Percentiles rank a stretch among this genome's conserved stretches.
phyloP scores from a whole-genome alignment of 2,329 filamentous ascomycete genomes.

The Verticillium albo-atrum region DNA sequence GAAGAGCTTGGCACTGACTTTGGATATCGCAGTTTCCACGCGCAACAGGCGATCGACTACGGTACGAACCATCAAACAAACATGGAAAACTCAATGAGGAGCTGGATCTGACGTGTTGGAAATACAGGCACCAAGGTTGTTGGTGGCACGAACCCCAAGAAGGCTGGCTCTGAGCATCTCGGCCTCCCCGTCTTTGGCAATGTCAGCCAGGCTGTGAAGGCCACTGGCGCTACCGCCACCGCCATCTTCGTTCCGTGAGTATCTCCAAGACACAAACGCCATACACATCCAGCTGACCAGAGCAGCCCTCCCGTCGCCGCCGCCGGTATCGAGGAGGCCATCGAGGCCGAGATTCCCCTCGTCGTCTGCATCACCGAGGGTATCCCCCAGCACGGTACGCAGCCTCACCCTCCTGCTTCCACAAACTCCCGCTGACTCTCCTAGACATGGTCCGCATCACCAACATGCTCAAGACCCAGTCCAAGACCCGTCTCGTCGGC shows the following conservation, averaged over 20 bases:
- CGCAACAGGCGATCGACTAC: constrained; percentile 96
- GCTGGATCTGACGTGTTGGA: constrained; percentile 22
- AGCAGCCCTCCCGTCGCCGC: constrained; percentile 82
- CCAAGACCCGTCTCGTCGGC: constrained; percentile 92
- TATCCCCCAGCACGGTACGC: constrained; percentile 89
- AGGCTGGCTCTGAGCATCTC: constrained; percentile 87
- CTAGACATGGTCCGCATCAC: constrained; percentile 98
- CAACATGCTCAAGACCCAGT: constrained; percentile 94
- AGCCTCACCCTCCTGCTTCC: constrained; percentile 2
- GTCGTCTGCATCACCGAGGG: constrained; percentile 98
- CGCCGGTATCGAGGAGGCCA: constrained; percentile 93
- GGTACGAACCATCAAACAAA: constrained; percentile 50
- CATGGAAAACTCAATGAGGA: constrained; percentile 1
- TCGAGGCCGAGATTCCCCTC: constrained; percentile 86
- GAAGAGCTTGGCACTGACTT: constrained; percentile 4
- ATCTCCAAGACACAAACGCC: constrained; percentile 43
- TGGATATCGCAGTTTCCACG: constrained; percentile 73
- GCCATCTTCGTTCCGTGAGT: constrained; percentile 93
- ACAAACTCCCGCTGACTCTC: constrained; percentile 2
- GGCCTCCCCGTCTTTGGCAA: constrained; percentile 89
- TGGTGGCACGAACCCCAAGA: constrained; percentile 98
- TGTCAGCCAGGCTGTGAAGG: constrained; percentile 82
- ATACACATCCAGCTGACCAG: neutral
- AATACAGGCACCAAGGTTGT: constrained; percentile 89
- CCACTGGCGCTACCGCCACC: constrained; percentile 85